Conservation (phyloP, 768 basidiomycete species). For the Tubosaeta sp. region DNA sequence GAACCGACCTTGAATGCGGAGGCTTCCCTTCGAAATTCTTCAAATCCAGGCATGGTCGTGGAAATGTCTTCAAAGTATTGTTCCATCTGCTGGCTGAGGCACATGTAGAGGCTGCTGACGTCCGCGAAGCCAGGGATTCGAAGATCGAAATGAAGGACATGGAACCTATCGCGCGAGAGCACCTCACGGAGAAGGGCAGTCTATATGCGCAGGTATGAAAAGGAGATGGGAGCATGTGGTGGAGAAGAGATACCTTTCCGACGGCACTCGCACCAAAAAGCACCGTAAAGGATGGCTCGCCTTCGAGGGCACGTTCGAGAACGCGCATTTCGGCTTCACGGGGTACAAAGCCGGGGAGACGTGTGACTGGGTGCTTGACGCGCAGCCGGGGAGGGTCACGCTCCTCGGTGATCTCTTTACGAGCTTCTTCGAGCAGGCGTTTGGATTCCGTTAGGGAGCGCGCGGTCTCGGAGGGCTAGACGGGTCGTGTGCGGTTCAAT, state of each 20-base stretch:
- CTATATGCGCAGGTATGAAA: conserved; percentile 30
- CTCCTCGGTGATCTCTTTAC: conserved; percentile 67
- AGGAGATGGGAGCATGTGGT: neutral
- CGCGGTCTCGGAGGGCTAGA: conserved; percentile 72
- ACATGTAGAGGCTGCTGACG: conserved; percentile 69
- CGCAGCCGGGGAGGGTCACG: conserved; percentile 62
- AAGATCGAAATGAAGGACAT: conserved; percentile 81
- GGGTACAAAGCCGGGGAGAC: conserved; percentile 69
- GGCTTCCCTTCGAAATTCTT: conserved; percentile 69
- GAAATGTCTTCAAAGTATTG: conserved; percentile 70
- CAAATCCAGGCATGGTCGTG: conserved; percentile 54
- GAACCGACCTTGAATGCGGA: conserved; percentile 72
- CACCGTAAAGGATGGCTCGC: conserved; percentile 74
- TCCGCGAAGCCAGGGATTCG: conserved; percentile 84
- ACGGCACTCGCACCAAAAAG: conserved; percentile 78
- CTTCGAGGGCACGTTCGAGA: conserved; percentile 59
- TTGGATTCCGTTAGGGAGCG: conserved; percentile 77
- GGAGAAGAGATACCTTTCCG: conserved; percentile 56
- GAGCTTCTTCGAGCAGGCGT: conserved; percentile 71
- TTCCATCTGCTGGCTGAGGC: conserved; percentile 78
- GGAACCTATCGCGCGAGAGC: conserved; percentile 61
- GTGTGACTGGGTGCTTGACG: conserved; percentile 73
- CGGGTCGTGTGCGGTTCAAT: conserved; percentile 10
- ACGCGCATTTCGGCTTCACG: conserved; percentile 62
- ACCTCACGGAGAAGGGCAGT: conserved; percentile 78